Evolutionary conservation across 257 asterid genomes (phyloP), one percentile per base, ranked within the genome.

Genomic region (Nicotiana otophora): DNA sequence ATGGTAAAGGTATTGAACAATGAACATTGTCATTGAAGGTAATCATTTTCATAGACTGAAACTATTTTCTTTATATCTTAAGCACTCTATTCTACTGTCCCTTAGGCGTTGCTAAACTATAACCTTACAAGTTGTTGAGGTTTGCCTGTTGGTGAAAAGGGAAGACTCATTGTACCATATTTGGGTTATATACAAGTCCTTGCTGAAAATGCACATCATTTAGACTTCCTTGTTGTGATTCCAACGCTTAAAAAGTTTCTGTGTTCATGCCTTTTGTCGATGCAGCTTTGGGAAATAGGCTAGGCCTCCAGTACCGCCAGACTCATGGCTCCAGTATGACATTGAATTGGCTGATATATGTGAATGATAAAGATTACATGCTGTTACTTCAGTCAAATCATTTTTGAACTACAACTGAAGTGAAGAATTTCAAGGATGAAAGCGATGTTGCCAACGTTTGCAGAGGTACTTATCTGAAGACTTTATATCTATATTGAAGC

Each of bases 311-410:
- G n/a, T 65, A 48, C 62, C 34, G 48, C 83, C 83, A 30, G 63
- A 81, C 55, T 65, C 83, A 6, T 81, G 83, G 83, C 48, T 81
- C 30, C 28, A 46, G 64, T 81, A 81, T 81, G 83, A 81, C 7
- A 53, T 81, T 81, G 78, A 81, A 48, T 81, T 81, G 83, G 83
- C 31, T 64, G 77, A 57, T 42, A 19, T 81, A 55, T 57, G 61
- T 66, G 53, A 55, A 26, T 48, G 51, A 7, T 39, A 39, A 81
- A 74, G 42, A 26, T 74, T 46, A 26, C 26, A 48, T 48, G 28
- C 26, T 7, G 80, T 70, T 11, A 70, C 78, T 69, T 31, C 57
- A 69, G 48, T 39, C 48, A 39, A 39, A 39, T 39, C 48, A 39
- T 39, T 39, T 36, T 39, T 39, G 48, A 39, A 2, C 48, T 39